phyloP scores from a whole-genome alignment of 441 rosid genomes.

The Corymbia citriodora region DNA sequence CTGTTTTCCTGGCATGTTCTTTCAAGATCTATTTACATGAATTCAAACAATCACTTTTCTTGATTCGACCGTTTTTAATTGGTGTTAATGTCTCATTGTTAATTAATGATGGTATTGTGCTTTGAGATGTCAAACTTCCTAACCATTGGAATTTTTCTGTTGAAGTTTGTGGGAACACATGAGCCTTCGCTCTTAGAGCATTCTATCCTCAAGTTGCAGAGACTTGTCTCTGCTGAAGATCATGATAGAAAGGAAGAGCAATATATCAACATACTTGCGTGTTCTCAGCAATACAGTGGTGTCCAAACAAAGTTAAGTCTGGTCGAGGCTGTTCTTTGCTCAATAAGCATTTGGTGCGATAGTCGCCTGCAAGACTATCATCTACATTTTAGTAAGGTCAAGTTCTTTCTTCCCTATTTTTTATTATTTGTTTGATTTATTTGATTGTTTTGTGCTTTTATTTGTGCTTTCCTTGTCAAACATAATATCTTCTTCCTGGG shows the following conservation, averaged over 20 bases:
- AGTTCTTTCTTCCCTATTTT: slow-evolving; percentile 11
- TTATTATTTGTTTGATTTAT: neutral
- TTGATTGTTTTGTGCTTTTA: neutral
- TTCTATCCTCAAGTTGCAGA: slow-evolving; percentile 58
- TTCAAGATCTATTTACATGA: neutral
- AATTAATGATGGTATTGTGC: neutral
- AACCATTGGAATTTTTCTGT: slow-evolving; percentile 16
- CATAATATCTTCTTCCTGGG: neutral
- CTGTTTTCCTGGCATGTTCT: neutral
- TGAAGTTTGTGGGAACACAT: slow-evolving; percentile 78
- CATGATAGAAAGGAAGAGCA: slow-evolving; percentile 46
- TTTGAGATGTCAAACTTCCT: slow-evolving; percentile 1
- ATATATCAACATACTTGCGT: slow-evolving; percentile 51
- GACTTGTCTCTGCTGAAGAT: slow-evolving; percentile 36
- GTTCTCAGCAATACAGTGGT: slow-evolving; percentile 44
- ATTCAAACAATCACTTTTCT: neutral
- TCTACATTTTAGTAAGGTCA: slow-evolving; percentile 76
- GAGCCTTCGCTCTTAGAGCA: slow-evolving; percentile 61
- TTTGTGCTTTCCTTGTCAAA: neutral
- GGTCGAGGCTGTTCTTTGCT: slow-evolving; percentile 51
- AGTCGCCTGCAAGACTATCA: slow-evolving; percentile 77
- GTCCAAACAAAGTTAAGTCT: slow-evolving; percentile 36
- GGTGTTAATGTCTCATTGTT: neutral
- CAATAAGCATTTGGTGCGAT: slow-evolving; percentile 80
- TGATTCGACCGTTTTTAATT: neutral